These are phyloP conservation scores for Coprinopsis strossmayeri DNA, from an alignment of 768 basidiomycete genomes.

Conservation along the genomic window DNA sequence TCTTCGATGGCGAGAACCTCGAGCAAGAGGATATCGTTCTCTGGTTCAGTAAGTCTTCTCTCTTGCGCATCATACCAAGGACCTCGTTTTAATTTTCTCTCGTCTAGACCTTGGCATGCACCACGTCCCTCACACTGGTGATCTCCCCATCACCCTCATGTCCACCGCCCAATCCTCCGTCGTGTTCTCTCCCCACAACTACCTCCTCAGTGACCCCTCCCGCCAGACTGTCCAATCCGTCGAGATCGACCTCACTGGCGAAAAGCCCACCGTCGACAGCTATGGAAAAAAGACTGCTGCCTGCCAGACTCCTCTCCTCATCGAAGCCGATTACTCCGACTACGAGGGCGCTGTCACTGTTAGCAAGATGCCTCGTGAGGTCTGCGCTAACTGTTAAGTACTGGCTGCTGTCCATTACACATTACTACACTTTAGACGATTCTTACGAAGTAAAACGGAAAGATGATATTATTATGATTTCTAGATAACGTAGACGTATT, in stretches of 20 bases:
- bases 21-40: conserved; percentile 7
- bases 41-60: conserved; percentile 2
- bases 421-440: background rate
- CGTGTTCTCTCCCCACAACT: conserved; percentile 4
- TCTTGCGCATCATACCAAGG: background rate
- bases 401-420: background rate
- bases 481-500: no score
- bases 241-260: conserved; percentile 1
- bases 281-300: conserved; percentile 1
- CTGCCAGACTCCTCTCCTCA: background rate
- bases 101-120: conserved; percentile 3
- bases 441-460: background rate
- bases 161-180: conserved; percentile 5
- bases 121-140: conserved; percentile 2
- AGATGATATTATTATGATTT: no score
- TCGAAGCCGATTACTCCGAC: background rate
- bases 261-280: background rate
- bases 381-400: background rate
- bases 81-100: background rate
- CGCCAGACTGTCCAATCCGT: conserved; percentile 4
- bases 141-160: conserved; percentile 4
- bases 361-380: background rate
- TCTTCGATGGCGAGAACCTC: conserved; percentile 6
- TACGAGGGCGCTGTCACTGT: background rate
- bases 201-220: conserved; percentile 5